phyloP scores from a whole-genome alignment of 2,329 filamentous ascomycete species.

The Penicillium sp. region DNA sequence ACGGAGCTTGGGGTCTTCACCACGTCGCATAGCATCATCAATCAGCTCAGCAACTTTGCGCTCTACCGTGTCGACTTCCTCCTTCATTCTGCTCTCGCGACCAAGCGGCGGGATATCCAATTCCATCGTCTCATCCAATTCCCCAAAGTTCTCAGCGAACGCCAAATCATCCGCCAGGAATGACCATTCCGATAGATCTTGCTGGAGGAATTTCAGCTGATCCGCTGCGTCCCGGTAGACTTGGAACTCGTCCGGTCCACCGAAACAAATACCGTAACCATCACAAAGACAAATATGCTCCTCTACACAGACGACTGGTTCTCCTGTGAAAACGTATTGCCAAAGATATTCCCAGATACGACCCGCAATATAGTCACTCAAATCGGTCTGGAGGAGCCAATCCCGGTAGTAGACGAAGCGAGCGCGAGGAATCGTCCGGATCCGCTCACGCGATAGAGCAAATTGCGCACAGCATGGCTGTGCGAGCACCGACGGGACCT shows the following conservation, averaged over 20 bases:
- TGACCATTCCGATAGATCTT: slow-evolving; percentile 11
- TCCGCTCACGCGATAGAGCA: slow-evolving; percentile 58
- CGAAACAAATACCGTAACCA: slow-evolving; percentile 58
- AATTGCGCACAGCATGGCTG: slow-evolving; percentile 67
- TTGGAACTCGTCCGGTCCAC: slow-evolving; percentile 14
- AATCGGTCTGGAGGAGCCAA: slow-evolving; percentile 59
- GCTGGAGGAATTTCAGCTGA: slow-evolving; percentile 7
- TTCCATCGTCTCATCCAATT: slow-evolving; percentile 11
- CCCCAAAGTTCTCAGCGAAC: background rate
- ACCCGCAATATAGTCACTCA: slow-evolving; percentile 57
- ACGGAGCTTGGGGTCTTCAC: slow-evolving; percentile 52
- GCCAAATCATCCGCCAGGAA: slow-evolving; percentile 10
- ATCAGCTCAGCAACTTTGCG: slow-evolving; percentile 43
- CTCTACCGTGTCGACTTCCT: slow-evolving; percentile 46
- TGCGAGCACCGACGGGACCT: slow-evolving; percentile 51
- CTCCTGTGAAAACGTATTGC: slow-evolving; percentile 61
- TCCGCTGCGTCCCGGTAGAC: slow-evolving; percentile 5
- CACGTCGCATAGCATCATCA: slow-evolving; percentile 50
- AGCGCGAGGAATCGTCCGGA: slow-evolving; percentile 53
- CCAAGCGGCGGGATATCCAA: slow-evolving; percentile 5
- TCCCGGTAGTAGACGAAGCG: slow-evolving; percentile 59
- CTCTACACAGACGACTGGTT: slow-evolving; percentile 44
- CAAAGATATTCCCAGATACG: slow-evolving; percentile 65
- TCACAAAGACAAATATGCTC: slow-evolving; percentile 64
- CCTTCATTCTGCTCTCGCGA: slow-evolving; percentile 34